Conservation (phyloP, 306 rosid species). For the Pterocarpus macrocarpus region DNA sequence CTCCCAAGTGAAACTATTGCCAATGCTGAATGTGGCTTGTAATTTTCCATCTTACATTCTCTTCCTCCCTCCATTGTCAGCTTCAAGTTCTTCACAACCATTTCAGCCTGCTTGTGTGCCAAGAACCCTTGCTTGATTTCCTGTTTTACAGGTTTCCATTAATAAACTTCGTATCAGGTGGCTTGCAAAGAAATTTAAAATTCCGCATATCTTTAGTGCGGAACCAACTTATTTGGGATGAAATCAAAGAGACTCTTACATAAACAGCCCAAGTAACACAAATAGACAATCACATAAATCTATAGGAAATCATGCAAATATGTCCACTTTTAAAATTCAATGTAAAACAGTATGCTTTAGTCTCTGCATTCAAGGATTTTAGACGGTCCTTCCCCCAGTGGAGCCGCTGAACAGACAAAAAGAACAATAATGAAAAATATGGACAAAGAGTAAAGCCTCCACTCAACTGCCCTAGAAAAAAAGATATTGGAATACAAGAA, state of each 20-base stretch:
- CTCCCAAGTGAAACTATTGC: conserved; percentile 83
- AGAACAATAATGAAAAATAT: conserved; percentile 27
- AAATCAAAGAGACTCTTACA: conserved; percentile 4
- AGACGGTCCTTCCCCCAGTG: conserved; percentile 22
- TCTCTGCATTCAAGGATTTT: conserved; percentile 30
- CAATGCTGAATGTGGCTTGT: conserved; percentile 53
- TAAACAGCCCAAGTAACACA: conserved; percentile 24
- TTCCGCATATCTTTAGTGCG: not conserved
- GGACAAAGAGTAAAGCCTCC: conserved; percentile 26
- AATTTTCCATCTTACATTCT: conserved; percentile 58
- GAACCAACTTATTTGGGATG: conserved; percentile 14
- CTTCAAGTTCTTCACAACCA: conserved; percentile 73
- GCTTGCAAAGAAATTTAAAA: conserved; percentile 38
- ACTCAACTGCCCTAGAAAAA: conserved; percentile 19
- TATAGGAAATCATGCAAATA: conserved; percentile 33
- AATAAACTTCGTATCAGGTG: conserved; percentile 26
- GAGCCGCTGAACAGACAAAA: conserved; percentile 25
- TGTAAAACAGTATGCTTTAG: conserved; percentile 1
- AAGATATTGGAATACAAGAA: not conserved
- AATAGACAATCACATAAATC: conserved; percentile 31
- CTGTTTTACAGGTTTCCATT: conserved; percentile 54
- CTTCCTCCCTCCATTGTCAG: conserved; percentile 55
- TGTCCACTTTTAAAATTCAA: conserved; percentile 5
- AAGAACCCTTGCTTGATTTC: conserved; percentile 83
- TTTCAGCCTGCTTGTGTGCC: conserved; percentile 75